Evolutionary conservation across 1,139 yeast genomes (phyloP).

Genomic region (Geotrichum australiense): DNA sequence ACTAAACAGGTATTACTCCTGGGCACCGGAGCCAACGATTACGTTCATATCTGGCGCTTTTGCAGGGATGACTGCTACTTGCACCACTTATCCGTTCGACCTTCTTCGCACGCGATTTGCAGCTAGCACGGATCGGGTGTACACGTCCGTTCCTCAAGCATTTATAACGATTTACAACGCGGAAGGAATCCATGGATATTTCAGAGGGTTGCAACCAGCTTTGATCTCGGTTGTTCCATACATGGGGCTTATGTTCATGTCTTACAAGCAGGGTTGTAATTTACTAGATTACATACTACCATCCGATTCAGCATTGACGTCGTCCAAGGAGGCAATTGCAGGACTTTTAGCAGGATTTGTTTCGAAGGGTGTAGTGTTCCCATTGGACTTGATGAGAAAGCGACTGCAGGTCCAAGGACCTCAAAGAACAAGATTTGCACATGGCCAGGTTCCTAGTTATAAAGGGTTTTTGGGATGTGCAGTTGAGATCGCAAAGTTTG

Average conservation of each 20-base stretch:
- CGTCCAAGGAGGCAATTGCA: constrained; percentile 52
- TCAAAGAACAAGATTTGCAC: constrained; percentile 27
- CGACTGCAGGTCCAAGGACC: constrained; percentile 62
- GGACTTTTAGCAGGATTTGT: constrained; percentile 73
- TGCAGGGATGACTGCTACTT: constrained; percentile 71
- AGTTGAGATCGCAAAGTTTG: constrained; percentile 40
- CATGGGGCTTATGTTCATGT: constrained; percentile 63
- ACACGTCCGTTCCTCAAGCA: constrained; percentile 43
- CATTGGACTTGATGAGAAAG: constrained; percentile 76
- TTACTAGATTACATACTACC: constrained; percentile 14
- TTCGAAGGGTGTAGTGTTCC: constrained; percentile 72
- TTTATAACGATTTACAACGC: constrained; percentile 38
- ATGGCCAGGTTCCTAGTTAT: constrained; percentile 19
- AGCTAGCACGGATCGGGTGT: constrained; percentile 40
- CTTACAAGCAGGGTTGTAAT: constrained; percentile 42
- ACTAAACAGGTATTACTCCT: constrained; percentile 30
- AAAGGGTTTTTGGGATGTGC: constrained; percentile 28
- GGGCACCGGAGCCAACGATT: constrained; percentile 39
- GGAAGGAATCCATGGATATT: constrained; percentile 55
- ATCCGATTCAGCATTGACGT: constrained; percentile 6
- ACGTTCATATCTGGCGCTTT: constrained; percentile 63
- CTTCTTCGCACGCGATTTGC: constrained; percentile 77
- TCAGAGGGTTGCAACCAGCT: constrained; percentile 59
- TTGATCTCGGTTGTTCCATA: constrained; percentile 55
- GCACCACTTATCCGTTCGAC: constrained; percentile 81